Percentiles rank a stretch among this genome's conserved stretches.
Evolutionary conservation across 495 filamentous ascomycete species (phyloP).

Genomic region (Aspergillus olivimuriae): DNA sequence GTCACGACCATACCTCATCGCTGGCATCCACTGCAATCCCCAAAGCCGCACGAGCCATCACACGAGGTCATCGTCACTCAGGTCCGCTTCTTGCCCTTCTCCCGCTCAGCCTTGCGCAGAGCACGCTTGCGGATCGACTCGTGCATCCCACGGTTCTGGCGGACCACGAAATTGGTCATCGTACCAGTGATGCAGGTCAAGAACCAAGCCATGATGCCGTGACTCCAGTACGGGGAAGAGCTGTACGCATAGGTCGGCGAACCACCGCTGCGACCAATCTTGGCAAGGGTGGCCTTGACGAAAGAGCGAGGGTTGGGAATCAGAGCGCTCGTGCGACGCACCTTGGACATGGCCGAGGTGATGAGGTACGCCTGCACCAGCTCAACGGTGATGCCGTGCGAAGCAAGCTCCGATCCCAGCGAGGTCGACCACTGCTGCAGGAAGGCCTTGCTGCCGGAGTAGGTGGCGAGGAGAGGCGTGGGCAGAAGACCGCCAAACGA

Average conservation of each 20-base stretch:
- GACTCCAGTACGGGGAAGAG: conserved; percentile 88
- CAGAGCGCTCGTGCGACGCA: conserved; percentile 64
- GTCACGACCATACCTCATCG: no score
- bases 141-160: conserved; percentile 74
- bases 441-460: conserved; percentile 97
- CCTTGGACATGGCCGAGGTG: conserved; percentile 92
- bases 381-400: conserved; percentile 74
- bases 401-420: conserved; percentile 74
- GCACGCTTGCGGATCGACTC: conserved; percentile 80
- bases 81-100: conserved; percentile 48
- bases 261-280: conserved; percentile 74
- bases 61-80: no score
- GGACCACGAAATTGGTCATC: conserved; percentile 54
- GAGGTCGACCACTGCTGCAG: conserved; percentile 92
- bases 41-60: no score
- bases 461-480: conserved; percentile 89
- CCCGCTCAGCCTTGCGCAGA: conserved; percentile 80
- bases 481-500: conserved; percentile 88
- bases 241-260: conserved; percentile 69
- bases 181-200: conserved; percentile 64
- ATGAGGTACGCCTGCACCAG: conserved; percentile 88
- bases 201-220: conserved; percentile 82
- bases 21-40: no score
- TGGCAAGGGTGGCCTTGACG: conserved; percentile 69
- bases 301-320: conserved; percentile 80